Evolutionary conservation across 176 grass and related monocot species (phyloP).

Genomic region (Otatea glauca): DNA sequence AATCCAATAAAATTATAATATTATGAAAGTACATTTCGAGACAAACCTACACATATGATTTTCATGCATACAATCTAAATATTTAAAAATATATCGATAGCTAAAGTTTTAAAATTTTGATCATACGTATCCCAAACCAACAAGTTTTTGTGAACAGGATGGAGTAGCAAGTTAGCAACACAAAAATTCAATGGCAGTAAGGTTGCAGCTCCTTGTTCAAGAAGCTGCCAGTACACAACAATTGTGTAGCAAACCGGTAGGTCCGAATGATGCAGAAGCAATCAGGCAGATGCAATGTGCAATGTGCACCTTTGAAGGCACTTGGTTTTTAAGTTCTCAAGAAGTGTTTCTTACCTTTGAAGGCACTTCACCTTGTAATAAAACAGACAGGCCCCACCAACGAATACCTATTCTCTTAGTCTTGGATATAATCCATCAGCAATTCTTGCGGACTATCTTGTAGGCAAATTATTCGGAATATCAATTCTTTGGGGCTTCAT

Average conservation of each 20-base stretch:
- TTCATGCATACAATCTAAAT: too few species aligned
- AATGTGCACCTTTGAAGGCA: slow-evolving; percentile 31
- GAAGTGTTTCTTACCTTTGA: slow-evolving; percentile 33
- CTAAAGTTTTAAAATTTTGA: too few species aligned
- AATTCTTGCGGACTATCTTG: background rate
- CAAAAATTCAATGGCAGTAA: background rate
- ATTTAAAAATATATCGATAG: too few species aligned
- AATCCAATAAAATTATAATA: too few species aligned
- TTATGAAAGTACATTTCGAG: too few species aligned
- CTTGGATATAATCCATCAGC: background rate
- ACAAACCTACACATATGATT: too few species aligned
- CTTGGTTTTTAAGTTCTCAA: background rate
- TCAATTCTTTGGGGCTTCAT: background rate
- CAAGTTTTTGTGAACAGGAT: too few species aligned
- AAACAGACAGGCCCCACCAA: background rate
- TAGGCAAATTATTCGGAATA: too few species aligned
- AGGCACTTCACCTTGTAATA: slow-evolving; percentile 14
- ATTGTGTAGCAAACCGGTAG: background rate
- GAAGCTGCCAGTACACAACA: background rate
- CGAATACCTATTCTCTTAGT: background rate
- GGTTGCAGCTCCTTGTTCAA: too few species aligned
- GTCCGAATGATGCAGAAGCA: background rate
- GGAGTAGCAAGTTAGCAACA: too few species aligned
- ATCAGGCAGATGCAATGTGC: background rate
- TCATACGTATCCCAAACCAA: too few species aligned